These are phyloP conservation scores for Thalassiosira allenii DNA, from an alignment of 352 stramenopile species.

Conservation along the genomic window DNA sequence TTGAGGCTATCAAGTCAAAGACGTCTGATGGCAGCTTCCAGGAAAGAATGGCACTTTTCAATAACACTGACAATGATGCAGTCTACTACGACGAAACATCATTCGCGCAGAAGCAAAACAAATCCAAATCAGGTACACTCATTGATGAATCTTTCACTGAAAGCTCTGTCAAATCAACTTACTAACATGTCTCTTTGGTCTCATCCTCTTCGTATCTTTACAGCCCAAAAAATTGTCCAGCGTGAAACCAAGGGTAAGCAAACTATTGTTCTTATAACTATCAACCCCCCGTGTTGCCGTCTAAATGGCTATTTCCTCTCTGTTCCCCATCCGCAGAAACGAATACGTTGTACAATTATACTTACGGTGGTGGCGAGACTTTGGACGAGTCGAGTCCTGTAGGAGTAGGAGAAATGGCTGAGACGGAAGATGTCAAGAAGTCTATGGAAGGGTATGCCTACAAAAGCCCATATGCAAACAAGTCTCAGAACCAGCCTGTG, in stretches of 20 bases:
- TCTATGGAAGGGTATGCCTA: too few relatives aligned
- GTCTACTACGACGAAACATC: not conserved
- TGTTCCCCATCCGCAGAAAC: too few relatives aligned
- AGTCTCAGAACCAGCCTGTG: too few relatives aligned
- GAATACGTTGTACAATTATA: too few relatives aligned
- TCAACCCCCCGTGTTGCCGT: not conserved
- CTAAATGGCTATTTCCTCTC: slow-evolving; percentile 3
- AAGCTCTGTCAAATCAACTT: too few relatives aligned
- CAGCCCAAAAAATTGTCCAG: slow-evolving; percentile 11
- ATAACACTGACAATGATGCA: not conserved
- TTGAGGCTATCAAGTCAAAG: not conserved
- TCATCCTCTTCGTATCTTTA: not conserved
- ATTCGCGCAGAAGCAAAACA: not conserved
- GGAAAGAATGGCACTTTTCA: slow-evolving; percentile 20
- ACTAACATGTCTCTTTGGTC: not conserved
- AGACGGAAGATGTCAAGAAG: too few relatives aligned
- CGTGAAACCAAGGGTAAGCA: slow-evolving; percentile 1
- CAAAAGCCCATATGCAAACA: too few relatives aligned
- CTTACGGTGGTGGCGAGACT: too few relatives aligned
- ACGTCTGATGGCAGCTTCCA: slow-evolving; percentile 1
- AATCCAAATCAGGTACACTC: not conserved
- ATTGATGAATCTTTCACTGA: not conserved
- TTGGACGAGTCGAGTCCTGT: too few relatives aligned
- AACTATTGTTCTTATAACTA: not conserved
- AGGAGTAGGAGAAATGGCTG: too few relatives aligned